phyloP scores from a whole-genome alignment of 78 protist species.

The Dictyostelium intermedium region DNA sequence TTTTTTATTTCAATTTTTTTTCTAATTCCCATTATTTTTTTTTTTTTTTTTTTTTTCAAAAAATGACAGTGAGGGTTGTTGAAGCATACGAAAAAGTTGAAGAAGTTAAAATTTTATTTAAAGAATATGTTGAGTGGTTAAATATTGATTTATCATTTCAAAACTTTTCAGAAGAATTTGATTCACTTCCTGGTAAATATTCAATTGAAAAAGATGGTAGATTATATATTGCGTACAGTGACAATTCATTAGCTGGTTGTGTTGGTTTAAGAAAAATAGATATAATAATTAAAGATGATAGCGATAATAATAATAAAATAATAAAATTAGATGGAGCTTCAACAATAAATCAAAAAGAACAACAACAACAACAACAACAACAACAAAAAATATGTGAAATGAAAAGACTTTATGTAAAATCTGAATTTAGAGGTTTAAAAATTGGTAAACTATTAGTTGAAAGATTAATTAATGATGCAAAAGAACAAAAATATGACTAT shows the following conservation, averaged over 20 bases:
- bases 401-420: neutral
- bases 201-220: neutral
- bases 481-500: neutral
- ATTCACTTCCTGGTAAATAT: neutral
- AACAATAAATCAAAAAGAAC: neutral
- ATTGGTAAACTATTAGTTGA: neutral
- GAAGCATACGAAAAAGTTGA: neutral
- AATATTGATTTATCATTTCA: neutral
- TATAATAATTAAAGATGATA: neutral
- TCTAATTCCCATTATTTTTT: too few species aligned
- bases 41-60: too few species aligned
- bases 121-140: neutral
- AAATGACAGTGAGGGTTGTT: neutral
- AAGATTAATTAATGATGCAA: neutral
- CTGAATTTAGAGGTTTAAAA: neutral
- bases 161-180: neutral
- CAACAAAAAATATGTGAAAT: neutral
- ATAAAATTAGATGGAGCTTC: neutral
- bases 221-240: neutral
- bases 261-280: neutral
- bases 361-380: neutral
- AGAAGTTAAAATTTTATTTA: neutral
- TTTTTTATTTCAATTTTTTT: too few species aligned
- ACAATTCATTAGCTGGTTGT: neutral
- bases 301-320: too few species aligned